These are phyloP conservation scores for Phylloporus sp. DNA, from an alignment of 1,284 basidiomycete genomes.

Conservation along the genomic window DNA sequence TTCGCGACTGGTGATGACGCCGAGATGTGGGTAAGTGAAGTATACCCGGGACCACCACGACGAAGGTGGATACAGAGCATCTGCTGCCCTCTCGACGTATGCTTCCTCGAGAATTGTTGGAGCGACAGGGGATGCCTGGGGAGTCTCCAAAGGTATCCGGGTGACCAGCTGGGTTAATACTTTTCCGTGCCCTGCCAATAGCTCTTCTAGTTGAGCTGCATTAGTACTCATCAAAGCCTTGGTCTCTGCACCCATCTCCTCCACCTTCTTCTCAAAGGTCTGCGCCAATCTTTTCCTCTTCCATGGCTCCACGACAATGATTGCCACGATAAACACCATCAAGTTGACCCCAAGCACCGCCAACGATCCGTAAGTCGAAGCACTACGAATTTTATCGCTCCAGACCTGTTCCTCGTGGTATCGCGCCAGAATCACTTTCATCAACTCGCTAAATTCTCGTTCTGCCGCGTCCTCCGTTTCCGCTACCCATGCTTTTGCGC, in stretches of 20 bases:
- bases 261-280: conserved; percentile 87
- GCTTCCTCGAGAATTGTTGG: conserved; percentile 14
- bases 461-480: conserved; percentile 82
- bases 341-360: conserved; percentile 87
- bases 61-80: not conserved
- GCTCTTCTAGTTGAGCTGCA: conserved; percentile 56
- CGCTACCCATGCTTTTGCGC: conserved; percentile 70
- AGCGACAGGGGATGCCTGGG: conserved; percentile 4
- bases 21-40: conserved; percentile 17
- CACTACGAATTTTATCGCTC: conserved; percentile 95
- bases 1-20: conserved; percentile 27
- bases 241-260: conserved; percentile 73
- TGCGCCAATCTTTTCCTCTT: conserved; percentile 84
- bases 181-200: conserved; percentile 61
- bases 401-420: conserved; percentile 98
- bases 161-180: conserved; percentile 43
- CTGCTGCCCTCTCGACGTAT: conserved; percentile 8
- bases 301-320: conserved; percentile 92
- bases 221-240: conserved; percentile 54
- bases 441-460: conserved; percentile 83
- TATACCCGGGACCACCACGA: conserved; percentile 24
- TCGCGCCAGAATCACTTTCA: conserved; percentile 84
- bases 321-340: conserved; percentile 87
- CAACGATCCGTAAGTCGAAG: conserved; percentile 89
- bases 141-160: conserved; percentile 25